Evolutionary conservation across 208 protist genomes (phyloP).

Genomic region (Zelonia costaricensis): DNA sequence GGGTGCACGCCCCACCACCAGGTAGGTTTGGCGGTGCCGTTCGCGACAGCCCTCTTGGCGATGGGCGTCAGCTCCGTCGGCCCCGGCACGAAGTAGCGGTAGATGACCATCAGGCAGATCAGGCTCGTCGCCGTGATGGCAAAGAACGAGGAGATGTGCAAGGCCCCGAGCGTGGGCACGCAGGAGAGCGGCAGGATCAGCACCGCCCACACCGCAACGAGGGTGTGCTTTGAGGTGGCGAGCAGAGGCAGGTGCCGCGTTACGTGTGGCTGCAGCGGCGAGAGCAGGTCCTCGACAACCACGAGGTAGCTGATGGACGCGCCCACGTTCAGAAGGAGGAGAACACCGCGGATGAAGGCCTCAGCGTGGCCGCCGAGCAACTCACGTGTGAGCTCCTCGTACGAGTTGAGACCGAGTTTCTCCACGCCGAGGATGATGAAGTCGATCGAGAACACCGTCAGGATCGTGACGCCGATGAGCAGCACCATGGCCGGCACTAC

Average conservation of each 20-base stretch:
- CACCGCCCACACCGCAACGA: slow-evolving; percentile 62
- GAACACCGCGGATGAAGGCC: slow-evolving; percentile 62
- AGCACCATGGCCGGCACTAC: slow-evolving; percentile 45
- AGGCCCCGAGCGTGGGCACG: slow-evolving; percentile 50
- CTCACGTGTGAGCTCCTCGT: slow-evolving; percentile 73
- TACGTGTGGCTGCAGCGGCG: slow-evolving; percentile 55
- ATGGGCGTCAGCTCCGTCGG: slow-evolving; percentile 14
- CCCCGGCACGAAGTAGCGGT: slow-evolving; percentile 63
- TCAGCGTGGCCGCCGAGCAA: slow-evolving; percentile 48
- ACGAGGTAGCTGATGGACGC: slow-evolving; percentile 70
- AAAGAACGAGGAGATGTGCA: slow-evolving; percentile 63
- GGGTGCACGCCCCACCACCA: slow-evolving; percentile 56
- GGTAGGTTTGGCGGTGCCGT: slow-evolving; percentile 3
- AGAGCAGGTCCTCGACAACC: slow-evolving; percentile 57
- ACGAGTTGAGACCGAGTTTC: slow-evolving; percentile 68
- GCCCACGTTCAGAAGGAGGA: slow-evolving; percentile 63
- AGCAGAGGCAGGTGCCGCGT: slow-evolving; percentile 43
- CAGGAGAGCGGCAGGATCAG: slow-evolving; percentile 73
- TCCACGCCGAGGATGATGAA: slow-evolving; percentile 65
- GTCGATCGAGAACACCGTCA: slow-evolving; percentile 73
- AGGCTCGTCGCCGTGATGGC: slow-evolving; percentile 57
- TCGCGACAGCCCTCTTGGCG: slow-evolving; percentile 13
- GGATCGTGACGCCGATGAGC: slow-evolving; percentile 44
- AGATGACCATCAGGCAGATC: slow-evolving; percentile 66
- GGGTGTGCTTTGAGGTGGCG: slow-evolving; percentile 52